Evolutionary conservation across 345 rosid genomes (phyloP).

Genomic region (Boechera divaricarpa): DNA sequence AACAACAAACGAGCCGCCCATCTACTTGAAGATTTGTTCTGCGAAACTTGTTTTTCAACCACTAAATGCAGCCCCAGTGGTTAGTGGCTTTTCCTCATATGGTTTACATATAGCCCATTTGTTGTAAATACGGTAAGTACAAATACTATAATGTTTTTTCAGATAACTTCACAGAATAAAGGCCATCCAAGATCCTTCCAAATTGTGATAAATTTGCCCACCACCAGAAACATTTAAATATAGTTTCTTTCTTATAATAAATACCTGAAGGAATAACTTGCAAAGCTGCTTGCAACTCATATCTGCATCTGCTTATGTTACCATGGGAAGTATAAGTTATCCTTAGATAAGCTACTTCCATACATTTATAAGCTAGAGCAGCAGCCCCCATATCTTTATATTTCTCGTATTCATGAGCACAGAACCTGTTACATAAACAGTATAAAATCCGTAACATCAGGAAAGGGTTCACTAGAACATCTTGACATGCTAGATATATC

Average conservation of each 20-base stretch:
- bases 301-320: constrained; percentile 66
- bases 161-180: not conserved
- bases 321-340: constrained; percentile 71
- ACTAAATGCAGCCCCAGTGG: constrained; percentile 8
- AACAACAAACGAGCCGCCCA: not conserved
- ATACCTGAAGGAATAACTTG: constrained; percentile 87
- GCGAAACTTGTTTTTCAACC: not conserved
- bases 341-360: constrained; percentile 95
- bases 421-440: constrained; percentile 63
- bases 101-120: constrained; percentile 21
- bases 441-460: constrained; percentile 1
- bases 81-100: not conserved
- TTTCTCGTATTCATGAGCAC: constrained; percentile 95
- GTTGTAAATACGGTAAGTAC: not conserved
- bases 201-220: constrained; percentile 1
- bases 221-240: constrained; percentile 13
- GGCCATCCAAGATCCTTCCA: constrained; percentile 6
- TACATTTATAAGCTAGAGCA: constrained; percentile 96
- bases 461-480: constrained; percentile 31
- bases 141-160: not conserved
- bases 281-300: constrained; percentile 70
- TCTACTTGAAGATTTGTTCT: not conserved
- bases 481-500: constrained; percentile 32
- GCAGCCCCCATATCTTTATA: constrained; percentile 89
- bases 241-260: constrained; percentile 12